Conservation (phyloP, 2,329 filamentous ascomycete genomes). For the Beauveria caledonica region DNA sequence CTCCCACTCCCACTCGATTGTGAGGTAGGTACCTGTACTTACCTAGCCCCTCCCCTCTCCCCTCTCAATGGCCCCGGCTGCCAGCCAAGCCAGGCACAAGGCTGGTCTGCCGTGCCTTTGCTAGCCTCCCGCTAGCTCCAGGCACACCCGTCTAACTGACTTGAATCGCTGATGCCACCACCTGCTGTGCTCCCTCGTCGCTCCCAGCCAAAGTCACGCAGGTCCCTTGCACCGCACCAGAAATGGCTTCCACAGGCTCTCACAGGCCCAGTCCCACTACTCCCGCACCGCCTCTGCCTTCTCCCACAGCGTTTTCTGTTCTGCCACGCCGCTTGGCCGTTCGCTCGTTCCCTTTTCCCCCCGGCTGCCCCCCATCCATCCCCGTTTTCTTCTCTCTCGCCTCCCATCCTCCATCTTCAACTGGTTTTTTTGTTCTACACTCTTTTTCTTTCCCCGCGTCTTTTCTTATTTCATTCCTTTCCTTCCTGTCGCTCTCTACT, state of each 20-base stretch:
- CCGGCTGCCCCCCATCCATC: constrained; percentile 24
- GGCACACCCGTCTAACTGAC: not conserved
- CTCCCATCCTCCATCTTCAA: constrained; percentile 26
- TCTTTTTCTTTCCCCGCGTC: constrained; percentile 27
- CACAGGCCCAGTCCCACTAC: not conserved
- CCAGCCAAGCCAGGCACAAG: too few relatives aligned
- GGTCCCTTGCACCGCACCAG: too few relatives aligned
- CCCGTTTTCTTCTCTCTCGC: constrained; percentile 26
- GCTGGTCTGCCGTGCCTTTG: too few relatives aligned
- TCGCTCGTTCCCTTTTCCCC: constrained; percentile 26
- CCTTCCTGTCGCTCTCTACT: constrained; percentile 9
- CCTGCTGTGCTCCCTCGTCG: not conserved
- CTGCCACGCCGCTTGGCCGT: not conserved
- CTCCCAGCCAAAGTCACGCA: not conserved
- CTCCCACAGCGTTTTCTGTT: not conserved
- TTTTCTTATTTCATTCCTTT: constrained; percentile 5
- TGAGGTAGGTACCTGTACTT: too few relatives aligned
- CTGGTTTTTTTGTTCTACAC: constrained; percentile 29
- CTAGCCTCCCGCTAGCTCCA: not conserved
- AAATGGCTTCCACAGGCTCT: not conserved
- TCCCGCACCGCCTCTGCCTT: not conserved
- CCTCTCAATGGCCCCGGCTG: too few relatives aligned
- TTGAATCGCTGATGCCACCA: not conserved
- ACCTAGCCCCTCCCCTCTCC: too few relatives aligned
- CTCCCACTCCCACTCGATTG: too few relatives aligned